Base-by-base conservation (phyloP, 176 grass and related monocot genomes). In the Hyparrhenia diplandra region DNA sequence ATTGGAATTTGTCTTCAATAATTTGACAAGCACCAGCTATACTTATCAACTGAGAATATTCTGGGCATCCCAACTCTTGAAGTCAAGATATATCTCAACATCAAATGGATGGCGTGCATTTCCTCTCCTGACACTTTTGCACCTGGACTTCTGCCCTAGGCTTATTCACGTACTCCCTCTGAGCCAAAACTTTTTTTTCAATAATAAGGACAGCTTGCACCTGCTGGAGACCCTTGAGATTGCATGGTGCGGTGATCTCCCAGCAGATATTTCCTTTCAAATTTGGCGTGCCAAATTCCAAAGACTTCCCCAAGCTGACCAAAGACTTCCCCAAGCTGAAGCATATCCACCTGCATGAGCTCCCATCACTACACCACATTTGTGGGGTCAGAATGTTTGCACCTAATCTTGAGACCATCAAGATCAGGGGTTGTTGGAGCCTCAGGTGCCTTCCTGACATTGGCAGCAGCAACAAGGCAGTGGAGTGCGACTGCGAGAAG, bases 351-450 rank as follows among this genome's bases (percentile, higher is more conserved):
- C 37, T 85, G 11, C 67, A 49, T 6, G 75, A 79, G 67, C 65
- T 85, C 54, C 83, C 83, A 5, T 71, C 2, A 21, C 83, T 85
- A 25, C 67, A 37, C 11, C 6, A 3, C 52, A 71, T 78, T 21
- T 85, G 74, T 31, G 6, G 21, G 21, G 13, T 1, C 7, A 30
- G 11, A 10, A 35, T 85, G 66, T n/a, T 30, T 0, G 6, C 83
- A 0, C 83, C 74, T 16, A 17, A 3, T 23, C 66, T 85, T 2
- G 7, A 85, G 30, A 78, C 74, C 0, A 0, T 85, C 14, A 85
- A 78, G 29, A 71, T 79, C 16, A 78, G 31, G 11, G 83, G 65
- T 0, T 78, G 83, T 17, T 85, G 83, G 83, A 85, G 83, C 66
- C 74, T 85, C 21, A 70, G 0, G 2, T 30, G 40, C 6, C n/a